phyloP scores from a whole-genome alignment of 306 rosid genomes.

The Casuarina glauca region DNA sequence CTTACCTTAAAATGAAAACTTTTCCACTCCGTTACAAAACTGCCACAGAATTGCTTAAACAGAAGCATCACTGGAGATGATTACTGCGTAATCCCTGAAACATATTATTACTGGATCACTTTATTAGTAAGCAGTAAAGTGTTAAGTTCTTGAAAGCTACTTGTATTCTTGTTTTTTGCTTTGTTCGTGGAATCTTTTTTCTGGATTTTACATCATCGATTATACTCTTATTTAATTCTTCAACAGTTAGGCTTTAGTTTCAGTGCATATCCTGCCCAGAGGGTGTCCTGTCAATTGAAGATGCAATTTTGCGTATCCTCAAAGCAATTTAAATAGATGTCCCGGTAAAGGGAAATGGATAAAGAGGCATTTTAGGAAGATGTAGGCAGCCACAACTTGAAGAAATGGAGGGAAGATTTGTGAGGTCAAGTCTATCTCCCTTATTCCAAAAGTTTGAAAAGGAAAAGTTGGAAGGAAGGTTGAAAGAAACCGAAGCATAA shows the following conservation, averaged over 20 bases:
- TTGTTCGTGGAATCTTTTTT: too few relatives aligned
- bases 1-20: background rate
- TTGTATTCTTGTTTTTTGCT: background rate
- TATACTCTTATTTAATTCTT: background rate
- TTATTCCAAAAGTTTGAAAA: too few relatives aligned
- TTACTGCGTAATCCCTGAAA: background rate
- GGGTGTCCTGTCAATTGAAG: background rate
- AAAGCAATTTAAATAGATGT: background rate
- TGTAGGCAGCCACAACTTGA: background rate
- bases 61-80: background rate
- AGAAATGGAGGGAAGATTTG: background rate
- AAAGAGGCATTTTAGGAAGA: background rate
- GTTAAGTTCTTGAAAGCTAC: background rate
- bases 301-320: background rate
- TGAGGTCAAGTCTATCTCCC: background rate
- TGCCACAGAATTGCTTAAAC: background rate
- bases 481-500: too few relatives aligned
- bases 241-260: too few relatives aligned
- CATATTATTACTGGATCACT: background rate
- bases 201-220: background rate
- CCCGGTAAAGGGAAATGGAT: background rate
- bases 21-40: background rate
- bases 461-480: too few relatives aligned
- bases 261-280: background rate
- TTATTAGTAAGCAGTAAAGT: background rate